Conservation (phyloP, 345 rosid species). For the Eucalyptus sp. region DNA sequence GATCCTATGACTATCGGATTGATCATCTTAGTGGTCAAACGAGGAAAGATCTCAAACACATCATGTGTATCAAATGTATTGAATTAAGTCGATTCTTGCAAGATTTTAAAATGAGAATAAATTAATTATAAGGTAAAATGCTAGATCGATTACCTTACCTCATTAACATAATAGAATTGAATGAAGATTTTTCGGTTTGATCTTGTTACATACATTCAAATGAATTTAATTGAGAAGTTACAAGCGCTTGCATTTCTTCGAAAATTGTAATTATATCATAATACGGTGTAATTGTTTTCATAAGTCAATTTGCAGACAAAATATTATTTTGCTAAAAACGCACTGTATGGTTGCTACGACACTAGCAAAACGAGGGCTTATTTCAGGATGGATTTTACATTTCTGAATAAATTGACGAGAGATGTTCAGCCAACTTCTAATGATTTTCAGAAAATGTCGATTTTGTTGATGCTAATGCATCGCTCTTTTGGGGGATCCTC, state of each 20-base stretch:
- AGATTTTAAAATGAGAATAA: background rate
- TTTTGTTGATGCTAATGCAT: background rate
- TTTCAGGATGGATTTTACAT: background rate
- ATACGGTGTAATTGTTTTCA: too few species aligned
- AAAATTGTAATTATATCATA: background rate
- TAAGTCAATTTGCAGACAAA: too few species aligned
- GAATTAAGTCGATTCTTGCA: too few species aligned
- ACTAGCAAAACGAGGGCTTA: background rate
- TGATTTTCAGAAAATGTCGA: background rate
- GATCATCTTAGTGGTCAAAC: background rate
- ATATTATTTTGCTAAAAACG: too few species aligned
- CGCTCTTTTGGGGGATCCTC: background rate
- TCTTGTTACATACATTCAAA: too few species aligned
- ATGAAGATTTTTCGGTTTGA: too few species aligned
- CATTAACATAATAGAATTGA: too few species aligned
- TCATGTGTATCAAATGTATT: too few species aligned
- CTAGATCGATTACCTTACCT: background rate
- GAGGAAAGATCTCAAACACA: rapidly evolving
- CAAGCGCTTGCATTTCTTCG: too few species aligned
- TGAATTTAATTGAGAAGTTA: background rate
- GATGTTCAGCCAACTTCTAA: background rate
- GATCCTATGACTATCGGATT: too few species aligned
- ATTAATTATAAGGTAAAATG: background rate
- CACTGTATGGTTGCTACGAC: too few species aligned
- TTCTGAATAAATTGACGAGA: background rate